Percentiles rank a stretch among this genome's conserved stretches.
phyloP scores from a whole-genome alignment of 495 filamentous ascomycete genomes.

The Hypoxylon subgilvum region DNA sequence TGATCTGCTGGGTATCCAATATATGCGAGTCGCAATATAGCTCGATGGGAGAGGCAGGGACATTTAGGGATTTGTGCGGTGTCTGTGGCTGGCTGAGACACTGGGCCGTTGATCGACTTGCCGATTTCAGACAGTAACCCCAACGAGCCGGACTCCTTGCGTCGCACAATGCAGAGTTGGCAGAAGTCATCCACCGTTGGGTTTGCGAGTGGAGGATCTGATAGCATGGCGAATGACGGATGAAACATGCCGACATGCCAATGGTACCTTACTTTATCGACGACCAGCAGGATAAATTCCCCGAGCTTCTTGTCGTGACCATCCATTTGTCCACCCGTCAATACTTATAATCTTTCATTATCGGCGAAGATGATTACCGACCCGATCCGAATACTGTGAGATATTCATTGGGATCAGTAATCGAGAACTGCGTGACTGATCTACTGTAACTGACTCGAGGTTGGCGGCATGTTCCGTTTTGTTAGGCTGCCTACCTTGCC shows the following conservation, averaged over 20 bases:
- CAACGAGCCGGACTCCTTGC: conserved; percentile 23
- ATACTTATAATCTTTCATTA: no score
- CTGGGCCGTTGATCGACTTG: conserved; percentile 5
- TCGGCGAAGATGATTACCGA: no score
- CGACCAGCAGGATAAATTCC: background rate
- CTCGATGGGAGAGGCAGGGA: no score
- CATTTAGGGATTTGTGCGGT: no score
- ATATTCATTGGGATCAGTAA: background rate
- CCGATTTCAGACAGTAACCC: conserved; percentile 21
- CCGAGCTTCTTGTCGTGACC: background rate
- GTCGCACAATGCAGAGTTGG: conserved; percentile 28
- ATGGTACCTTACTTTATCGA: conserved; percentile 21
- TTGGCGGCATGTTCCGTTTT: conserved; percentile 15
- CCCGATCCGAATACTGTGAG: no score
- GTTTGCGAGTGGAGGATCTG: conserved; percentile 8
- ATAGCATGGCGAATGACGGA: conserved; percentile 19
- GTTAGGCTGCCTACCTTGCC: no score
- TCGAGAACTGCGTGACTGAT: no score
- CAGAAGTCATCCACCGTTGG: conserved; percentile 4
- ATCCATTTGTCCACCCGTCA: no score
- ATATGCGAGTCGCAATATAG: background rate
- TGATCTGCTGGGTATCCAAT: background rate
- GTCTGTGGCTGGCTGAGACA: background rate
- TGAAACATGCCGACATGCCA: conserved; percentile 17
- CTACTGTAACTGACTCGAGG: no score